Evolutionary conservation across 768 basidiomycete genomes (phyloP).

Genomic region (Strobilomyces echinocephalus): DNA sequence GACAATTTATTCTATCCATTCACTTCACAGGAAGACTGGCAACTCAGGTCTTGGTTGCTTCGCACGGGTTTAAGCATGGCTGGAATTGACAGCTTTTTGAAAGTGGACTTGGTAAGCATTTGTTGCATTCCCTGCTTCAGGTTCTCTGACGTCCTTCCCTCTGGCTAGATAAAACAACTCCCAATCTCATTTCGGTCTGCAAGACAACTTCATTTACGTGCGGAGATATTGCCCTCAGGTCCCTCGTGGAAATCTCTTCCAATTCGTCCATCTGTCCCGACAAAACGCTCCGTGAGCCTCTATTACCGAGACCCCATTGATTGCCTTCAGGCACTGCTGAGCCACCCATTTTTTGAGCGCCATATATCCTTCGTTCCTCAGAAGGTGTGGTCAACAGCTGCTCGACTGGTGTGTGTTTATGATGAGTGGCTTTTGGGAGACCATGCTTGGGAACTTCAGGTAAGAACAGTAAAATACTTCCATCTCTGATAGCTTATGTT

Average conservation of each 20-base stretch:
- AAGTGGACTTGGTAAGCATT: neutral
- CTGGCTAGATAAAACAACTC: too few species aligned
- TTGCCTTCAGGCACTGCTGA: neutral
- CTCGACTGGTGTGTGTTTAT: too few species aligned
- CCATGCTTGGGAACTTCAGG: neutral
- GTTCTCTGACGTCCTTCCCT: too few species aligned
- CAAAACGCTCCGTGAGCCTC: neutral
- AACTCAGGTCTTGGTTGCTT: neutral
- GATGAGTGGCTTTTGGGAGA: too few species aligned
- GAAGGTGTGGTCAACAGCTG: neutral
- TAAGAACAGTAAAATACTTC: too few species aligned
- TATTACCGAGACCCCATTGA: neutral
- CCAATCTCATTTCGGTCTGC: too few species aligned
- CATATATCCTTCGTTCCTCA: neutral
- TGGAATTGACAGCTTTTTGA: neutral
- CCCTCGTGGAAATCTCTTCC: too few species aligned
- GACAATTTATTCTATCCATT: neutral
- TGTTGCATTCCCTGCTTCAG: too few species aligned
- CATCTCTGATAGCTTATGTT: too few species aligned
- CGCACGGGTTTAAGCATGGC: neutral
- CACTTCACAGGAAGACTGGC: neutral
- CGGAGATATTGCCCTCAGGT: too few species aligned
- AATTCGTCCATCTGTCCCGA: too few species aligned
- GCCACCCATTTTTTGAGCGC: neutral
- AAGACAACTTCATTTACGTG: too few species aligned